phyloP scores from a whole-genome alignment of 176 grass and related monocot species.

The Bromus sterilis region DNA sequence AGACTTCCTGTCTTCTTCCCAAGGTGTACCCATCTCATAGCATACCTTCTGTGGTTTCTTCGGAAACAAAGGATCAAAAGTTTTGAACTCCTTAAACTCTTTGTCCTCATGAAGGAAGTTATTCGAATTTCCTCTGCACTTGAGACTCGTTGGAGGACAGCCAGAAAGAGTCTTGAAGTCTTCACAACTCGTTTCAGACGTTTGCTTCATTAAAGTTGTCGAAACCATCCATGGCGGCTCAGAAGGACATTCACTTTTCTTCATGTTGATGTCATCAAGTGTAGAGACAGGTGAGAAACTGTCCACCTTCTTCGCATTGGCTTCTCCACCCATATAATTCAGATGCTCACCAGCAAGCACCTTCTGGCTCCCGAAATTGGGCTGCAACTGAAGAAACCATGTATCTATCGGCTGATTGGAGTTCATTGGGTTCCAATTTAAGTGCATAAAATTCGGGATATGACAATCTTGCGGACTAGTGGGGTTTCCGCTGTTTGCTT shows the following conservation, averaged over 20 bases:
- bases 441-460: slow-evolving; percentile 43
- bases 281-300: slow-evolving; percentile 4
- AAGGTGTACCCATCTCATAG: slow-evolving; percentile 35
- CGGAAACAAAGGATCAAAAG: slow-evolving; percentile 31
- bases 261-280: slow-evolving; percentile 14
- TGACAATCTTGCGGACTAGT: slow-evolving; percentile 26
- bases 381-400: slow-evolving; percentile 94
- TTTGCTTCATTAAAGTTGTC: slow-evolving; percentile 46
- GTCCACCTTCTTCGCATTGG: slow-evolving; percentile 23
- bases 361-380: slow-evolving; percentile 55
- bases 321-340: slow-evolving; percentile 14
- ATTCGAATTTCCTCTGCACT: slow-evolving; percentile 32
- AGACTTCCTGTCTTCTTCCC: slow-evolving; percentile 40
- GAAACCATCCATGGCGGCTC: slow-evolving; percentile 36
- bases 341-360: slow-evolving; percentile 35
- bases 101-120: slow-evolving; percentile 32
- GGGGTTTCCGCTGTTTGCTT: slow-evolving; percentile 14
- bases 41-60: slow-evolving; percentile 32
- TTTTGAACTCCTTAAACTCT: slow-evolving; percentile 41
- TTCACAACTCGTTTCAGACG: slow-evolving; percentile 19
- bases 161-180: slow-evolving; percentile 14
- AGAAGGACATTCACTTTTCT: slow-evolving; percentile 22
- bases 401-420: slow-evolving; percentile 46
- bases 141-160: slow-evolving; percentile 8
- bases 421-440: slow-evolving; percentile 64